phyloP scores from a whole-genome alignment of 2,329 filamentous ascomycete genomes.

The Seiridium cupressi region DNA sequence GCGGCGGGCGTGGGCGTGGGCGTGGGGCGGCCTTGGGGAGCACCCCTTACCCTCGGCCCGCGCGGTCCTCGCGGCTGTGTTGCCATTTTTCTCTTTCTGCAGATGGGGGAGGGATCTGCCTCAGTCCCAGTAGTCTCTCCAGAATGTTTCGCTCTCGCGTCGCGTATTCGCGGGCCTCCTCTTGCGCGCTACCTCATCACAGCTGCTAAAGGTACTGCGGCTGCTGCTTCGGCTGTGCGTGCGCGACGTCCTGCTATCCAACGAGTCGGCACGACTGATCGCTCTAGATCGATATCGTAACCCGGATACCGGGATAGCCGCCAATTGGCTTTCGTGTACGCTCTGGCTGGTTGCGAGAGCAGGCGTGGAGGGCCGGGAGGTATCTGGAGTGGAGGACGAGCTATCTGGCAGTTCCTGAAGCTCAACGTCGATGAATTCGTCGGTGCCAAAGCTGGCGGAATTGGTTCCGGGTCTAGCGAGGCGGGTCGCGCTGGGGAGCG shows the following conservation, averaged over 20 bases:
- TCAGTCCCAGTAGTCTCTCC: conserved; percentile 20
- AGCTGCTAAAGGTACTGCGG: background rate
- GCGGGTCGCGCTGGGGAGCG: background rate
- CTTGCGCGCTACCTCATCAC: conserved; percentile 9
- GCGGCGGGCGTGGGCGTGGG: background rate
- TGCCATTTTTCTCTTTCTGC: conserved; percentile 1
- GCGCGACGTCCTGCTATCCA: conserved; percentile 10
- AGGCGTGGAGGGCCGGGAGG: background rate
- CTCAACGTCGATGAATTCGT: conserved; percentile 14
- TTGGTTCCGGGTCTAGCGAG: background rate
- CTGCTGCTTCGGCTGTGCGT: conserved; percentile 6
- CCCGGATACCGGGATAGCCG: background rate
- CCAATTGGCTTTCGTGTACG: background rate
- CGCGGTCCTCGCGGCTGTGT: background rate
- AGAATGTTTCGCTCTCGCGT: conserved; percentile 16
- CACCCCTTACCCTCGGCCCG: conserved; percentile 3
- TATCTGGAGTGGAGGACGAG: background rate
- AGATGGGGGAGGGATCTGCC: background rate
- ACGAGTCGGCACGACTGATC: conserved; percentile 12
- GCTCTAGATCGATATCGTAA: background rate
- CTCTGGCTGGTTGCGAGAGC: background rate
- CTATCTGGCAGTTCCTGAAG: conserved; percentile 9
- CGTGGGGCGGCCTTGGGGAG: background rate
- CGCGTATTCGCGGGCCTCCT: conserved; percentile 3
- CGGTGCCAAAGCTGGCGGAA: background rate